Base-by-base conservation (phyloP, 2,329 filamentous ascomycete genomes). In the Harringtonia lauricola region DNA sequence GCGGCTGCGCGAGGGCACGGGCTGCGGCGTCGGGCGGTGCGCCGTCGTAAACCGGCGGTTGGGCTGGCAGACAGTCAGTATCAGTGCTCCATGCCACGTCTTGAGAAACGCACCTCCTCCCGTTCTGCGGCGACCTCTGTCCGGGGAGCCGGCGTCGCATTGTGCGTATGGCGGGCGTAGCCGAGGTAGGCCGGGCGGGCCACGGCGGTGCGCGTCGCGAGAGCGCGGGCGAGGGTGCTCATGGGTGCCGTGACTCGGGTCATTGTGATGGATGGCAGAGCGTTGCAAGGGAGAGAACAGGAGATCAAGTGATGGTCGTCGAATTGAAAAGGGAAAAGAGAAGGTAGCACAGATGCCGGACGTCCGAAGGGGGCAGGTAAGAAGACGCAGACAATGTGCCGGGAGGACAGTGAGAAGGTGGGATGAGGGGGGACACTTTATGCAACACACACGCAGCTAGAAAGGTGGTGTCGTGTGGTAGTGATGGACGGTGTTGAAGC, bases 211-310 rank as follows among this genome's bases (percentile, higher is more conserved):
- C 68, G 60, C 46, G 67, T 61, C 55, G 62, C 59, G 49, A 73
- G 54, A 39, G 64, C 62, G 49, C 71, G 65, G 51, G 67, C 50
- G 55, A 74, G 62, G 60, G 72, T 72, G 55, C 63, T 57, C 51
- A 66, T 59, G 56, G 70, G 68, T 37, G 66, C 64, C 15, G 70
- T 68, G 48, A 74, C 62, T 55, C 71, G 62, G 39, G 71, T 71
- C 65, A 74, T 74, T 46, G 18, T 59, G 46, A 41, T 6, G 39
- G 47, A 3, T n/a, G n/a, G n/a, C n/a, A n/a, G n/a, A n/a, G n/a
- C n/a, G n/a, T n/a, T n/a, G n/a, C n/a, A n/a, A n/a, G n/a, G n/a
- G n/a, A n/a, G n/a, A n/a, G n/a, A n/a, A n/a, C n/a, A n/a, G n/a
- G n/a, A n/a, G n/a, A n/a, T n/a, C n/a, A n/a, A n/a, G n/a, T n/a